phyloP scores from a whole-genome alignment of 305 asterid genomes.

The Fraxinus dipetala region DNA sequence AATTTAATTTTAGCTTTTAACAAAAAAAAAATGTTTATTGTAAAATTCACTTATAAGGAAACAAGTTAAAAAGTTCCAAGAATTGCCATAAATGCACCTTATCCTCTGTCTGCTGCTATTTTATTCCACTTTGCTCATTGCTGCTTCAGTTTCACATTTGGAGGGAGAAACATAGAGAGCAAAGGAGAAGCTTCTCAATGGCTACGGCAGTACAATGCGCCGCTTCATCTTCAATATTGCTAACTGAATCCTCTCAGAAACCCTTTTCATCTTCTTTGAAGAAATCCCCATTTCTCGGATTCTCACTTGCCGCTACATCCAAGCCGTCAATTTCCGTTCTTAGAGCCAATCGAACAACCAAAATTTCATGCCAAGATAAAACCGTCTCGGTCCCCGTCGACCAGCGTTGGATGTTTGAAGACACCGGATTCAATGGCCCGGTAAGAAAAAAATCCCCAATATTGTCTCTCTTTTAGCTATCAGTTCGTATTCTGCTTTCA shows the following conservation, averaged over 20 bases:
- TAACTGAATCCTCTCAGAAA: constrained; percentile 38
- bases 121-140: neutral
- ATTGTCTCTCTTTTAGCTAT: neutral
- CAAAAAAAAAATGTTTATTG: no score
- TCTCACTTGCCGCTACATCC: constrained; percentile 41
- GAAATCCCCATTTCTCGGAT: constrained; percentile 63
- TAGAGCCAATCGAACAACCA: constrained; percentile 27
- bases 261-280: constrained; percentile 34
- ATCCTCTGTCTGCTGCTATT: constrained; percentile 23
- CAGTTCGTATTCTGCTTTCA: neutral
- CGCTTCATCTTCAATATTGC: constrained; percentile 43
- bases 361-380: constrained; percentile 60
- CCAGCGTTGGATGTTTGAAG: constrained; percentile 91
- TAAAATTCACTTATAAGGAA: neutral
- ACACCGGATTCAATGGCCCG: constrained; percentile 60
- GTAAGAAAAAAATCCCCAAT: constrained; percentile 30
- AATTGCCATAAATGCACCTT: constrained; percentile 12
- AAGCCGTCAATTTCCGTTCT: constrained; percentile 26
- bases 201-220: constrained; percentile 64
- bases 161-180: constrained; percentile 1
- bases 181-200: constrained; percentile 19
- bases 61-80: neutral
- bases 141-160: neutral
- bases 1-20: no score
- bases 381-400: constrained; percentile 50